phyloP scores from a whole-genome alignment of 208 protist genomes.

The Leptomonas seymouri region DNA sequence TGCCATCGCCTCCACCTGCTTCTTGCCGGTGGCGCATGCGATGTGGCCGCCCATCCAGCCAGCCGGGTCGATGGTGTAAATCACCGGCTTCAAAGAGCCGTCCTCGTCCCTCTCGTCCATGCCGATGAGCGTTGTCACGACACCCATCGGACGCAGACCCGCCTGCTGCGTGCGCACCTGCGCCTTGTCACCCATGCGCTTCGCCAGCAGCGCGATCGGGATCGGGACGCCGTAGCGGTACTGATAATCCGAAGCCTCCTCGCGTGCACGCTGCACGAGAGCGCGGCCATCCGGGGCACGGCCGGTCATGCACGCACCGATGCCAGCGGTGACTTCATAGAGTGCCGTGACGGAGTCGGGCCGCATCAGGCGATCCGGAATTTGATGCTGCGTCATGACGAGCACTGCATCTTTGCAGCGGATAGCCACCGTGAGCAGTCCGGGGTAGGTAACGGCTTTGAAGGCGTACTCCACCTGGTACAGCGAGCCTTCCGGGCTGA shows the following conservation, averaged over 20 bases:
- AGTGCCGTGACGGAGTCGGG: constrained; percentile 96
- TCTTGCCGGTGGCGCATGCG: constrained; percentile 91
- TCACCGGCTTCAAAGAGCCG: constrained; percentile 79
- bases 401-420: constrained; percentile 94
- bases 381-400: constrained; percentile 98
- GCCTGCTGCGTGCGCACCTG: constrained; percentile 99
- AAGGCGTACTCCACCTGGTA: constrained; percentile 99
- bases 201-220: constrained; percentile 95
- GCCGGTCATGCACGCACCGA: constrained; percentile 97
- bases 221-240: constrained; percentile 97
- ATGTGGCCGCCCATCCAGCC: constrained; percentile 94
- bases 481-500: constrained; percentile 98
- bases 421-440: constrained; percentile 96
- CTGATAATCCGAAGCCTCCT: constrained; percentile 96
- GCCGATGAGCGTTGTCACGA: constrained; percentile 93
- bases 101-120: constrained; percentile 93
- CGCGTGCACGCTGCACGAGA: constrained; percentile 93
- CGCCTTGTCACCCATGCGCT: constrained; percentile 95
- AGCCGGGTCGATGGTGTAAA: constrained; percentile 96
- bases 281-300: constrained; percentile 90
- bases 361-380: constrained; percentile 98
- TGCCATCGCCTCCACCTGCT: constrained; percentile 96
- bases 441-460: constrained; percentile 97
- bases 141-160: constrained; percentile 94
- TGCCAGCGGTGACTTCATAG: constrained; percentile 93